Conservation (phyloP, 2,329 filamentous ascomycete genomes). For the Claviceps maximensis region DNA sequence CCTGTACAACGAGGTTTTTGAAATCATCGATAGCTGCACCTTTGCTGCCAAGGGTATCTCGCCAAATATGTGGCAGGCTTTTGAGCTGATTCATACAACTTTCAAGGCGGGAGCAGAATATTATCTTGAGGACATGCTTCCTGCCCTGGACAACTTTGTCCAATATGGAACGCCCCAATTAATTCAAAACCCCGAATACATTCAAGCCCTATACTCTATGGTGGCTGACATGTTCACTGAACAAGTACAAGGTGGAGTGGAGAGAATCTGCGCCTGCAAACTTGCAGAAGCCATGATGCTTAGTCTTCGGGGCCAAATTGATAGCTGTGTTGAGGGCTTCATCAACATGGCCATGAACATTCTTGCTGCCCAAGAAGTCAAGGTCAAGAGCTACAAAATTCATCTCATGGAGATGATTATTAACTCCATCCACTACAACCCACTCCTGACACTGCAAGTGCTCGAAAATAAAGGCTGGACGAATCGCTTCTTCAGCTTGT, state of each 20-base stretch:
- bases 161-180: constrained; percentile 77
- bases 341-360: constrained; percentile 79
- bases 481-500: constrained; percentile 96
- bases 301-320: constrained; percentile 76
- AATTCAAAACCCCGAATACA: constrained; percentile 70
- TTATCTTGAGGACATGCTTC: constrained; percentile 97
- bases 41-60: constrained; percentile 95
- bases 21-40: constrained; percentile 98
- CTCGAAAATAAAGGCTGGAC: constrained; percentile 91
- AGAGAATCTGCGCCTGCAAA: constrained; percentile 95
- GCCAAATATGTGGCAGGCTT: constrained; percentile 95
- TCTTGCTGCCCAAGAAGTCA: constrained; percentile 60
- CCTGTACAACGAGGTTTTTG: constrained; percentile 95
- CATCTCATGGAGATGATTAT: constrained; percentile 99
- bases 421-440: constrained; percentile 97
- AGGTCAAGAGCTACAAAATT: constrained; percentile 86
- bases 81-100: constrained; percentile 89
- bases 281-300: constrained; percentile 95
- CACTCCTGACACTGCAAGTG: constrained; percentile 67
- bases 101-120: constrained; percentile 96
- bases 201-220: constrained; percentile 84
- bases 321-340: constrained; percentile 80
- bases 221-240: constrained; percentile 90
- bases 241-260: constrained; percentile 81
- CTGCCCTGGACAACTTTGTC: constrained; percentile 94